Percentiles rank a stretch among this genome's conserved stretches.
Conservation (phyloP, 2,329 filamentous ascomycete genomes). For the Penicillium expansum region DNA sequence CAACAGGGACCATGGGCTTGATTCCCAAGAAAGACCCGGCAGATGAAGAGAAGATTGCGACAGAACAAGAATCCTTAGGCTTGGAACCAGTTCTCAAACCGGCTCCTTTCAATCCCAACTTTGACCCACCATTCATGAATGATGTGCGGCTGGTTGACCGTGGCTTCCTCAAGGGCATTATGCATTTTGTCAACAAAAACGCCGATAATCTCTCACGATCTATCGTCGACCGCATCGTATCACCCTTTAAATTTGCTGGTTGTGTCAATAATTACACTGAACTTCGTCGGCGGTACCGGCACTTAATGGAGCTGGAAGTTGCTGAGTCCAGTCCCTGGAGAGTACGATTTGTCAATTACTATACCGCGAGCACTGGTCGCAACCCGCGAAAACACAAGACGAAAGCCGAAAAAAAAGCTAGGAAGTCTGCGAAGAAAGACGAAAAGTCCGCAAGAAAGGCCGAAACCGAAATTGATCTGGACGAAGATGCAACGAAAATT, state of each 20-base stretch:
- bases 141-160: slow-evolving; percentile 68
- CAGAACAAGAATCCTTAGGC: slow-evolving; percentile 19
- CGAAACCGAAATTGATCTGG: slow-evolving; percentile 6
- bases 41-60: slow-evolving; percentile 18
- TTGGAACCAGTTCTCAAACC: slow-evolving; percentile 22
- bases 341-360: slow-evolving; percentile 83
- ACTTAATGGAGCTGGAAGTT: slow-evolving; percentile 69
- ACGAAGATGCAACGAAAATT: neutral
- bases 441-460: slow-evolving; percentile 27
- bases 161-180: slow-evolving; percentile 60
- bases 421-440: slow-evolving; percentile 7
- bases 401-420: slow-evolving; percentile 25
- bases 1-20: slow-evolving; percentile 75
- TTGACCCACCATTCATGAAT: slow-evolving; percentile 73
- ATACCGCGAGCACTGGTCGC: slow-evolving; percentile 74
- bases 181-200: slow-evolving; percentile 81
- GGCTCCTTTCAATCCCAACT: slow-evolving; percentile 55
- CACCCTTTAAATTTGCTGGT: slow-evolving; percentile 79
- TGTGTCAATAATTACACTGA: slow-evolving; percentile 73
- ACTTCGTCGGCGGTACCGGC: slow-evolving; percentile 67
- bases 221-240: slow-evolving; percentile 69
- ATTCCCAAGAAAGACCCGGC: slow-evolving; percentile 48
- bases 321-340: slow-evolving; percentile 49
- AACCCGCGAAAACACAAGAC: slow-evolving; percentile 41
- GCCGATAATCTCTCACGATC: slow-evolving; percentile 68